Conservation (phyloP, 371 early-diverging fungal species). For the Mucor sp. region DNA sequence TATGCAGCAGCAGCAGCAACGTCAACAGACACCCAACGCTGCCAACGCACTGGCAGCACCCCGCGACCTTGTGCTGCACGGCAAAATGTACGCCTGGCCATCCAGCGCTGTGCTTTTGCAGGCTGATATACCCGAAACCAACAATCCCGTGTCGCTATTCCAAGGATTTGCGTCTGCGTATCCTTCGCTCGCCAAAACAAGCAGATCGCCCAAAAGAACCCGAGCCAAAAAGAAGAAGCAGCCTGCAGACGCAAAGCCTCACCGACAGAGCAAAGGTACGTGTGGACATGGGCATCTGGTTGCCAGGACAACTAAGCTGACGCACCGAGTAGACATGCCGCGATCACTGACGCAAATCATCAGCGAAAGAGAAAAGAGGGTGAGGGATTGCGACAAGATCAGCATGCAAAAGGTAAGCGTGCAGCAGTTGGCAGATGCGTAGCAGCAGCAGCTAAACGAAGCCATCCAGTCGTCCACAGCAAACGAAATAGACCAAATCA, state of each 20-base stretch:
- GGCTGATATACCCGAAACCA: constrained; percentile 64
- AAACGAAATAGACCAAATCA: constrained; percentile 67
- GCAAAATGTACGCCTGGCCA: constrained; percentile 36
- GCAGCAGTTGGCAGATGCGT: too few species aligned
- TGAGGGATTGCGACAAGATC: constrained; percentile 55
- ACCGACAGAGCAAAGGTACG: constrained; percentile 10
- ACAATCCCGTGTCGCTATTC: constrained; percentile 56
- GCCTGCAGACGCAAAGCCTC: constrained; percentile 9
- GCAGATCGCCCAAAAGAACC: constrained; percentile 29
- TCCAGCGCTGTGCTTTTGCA: constrained; percentile 49
- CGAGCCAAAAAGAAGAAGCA: constrained; percentile 45
- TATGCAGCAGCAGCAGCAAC: constrained; percentile 48
- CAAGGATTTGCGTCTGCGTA: constrained; percentile 66
- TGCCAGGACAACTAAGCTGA: neutral
- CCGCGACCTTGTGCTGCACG: constrained; percentile 31
- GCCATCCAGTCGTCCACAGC: constrained; percentile 37
- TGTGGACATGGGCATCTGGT: neutral
- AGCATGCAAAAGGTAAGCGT: constrained; percentile 50
- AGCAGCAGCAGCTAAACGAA: neutral
- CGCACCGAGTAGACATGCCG: constrained; percentile 9
- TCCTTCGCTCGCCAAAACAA: constrained; percentile 44
- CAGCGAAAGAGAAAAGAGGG: constrained; percentile 54
- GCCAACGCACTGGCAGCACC: constrained; percentile 5
- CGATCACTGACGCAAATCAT: constrained; percentile 39
- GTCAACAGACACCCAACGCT: constrained; percentile 16